Base-by-base conservation (phyloP, 768 basidiomycete genomes). In the Lentinula aciculospora region DNA sequence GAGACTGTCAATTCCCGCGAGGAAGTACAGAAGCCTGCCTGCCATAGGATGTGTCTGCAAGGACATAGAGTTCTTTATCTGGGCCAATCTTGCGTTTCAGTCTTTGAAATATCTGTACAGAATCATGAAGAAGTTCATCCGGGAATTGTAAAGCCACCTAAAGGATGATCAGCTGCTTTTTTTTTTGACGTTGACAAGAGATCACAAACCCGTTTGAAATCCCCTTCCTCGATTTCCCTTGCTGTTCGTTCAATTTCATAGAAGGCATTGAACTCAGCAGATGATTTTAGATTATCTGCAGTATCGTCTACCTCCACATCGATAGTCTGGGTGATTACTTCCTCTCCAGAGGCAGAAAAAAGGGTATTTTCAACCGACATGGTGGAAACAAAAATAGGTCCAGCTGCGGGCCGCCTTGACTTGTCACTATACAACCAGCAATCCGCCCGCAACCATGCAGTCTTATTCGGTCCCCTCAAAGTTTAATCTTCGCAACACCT, bases 41-140 rank as follows among this genome's bases (percentile, higher is more conserved):
- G 72, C 95, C 97, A 70, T 98, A 98, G 3, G 95, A 96, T 21
- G 95, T 98, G 71, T 99, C 96, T 12, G 95, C 96, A n/a, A 98
- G 79, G 4, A 97, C 88, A 68, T 93, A 96, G 23, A 92, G 73
- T 64, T 95, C 88, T 51, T 74, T 74, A 21, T 69, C 70, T 17
- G 51, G 51, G 45, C 77, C 74, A 23, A 84, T 67, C 56, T 65
- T 70, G 1, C 67, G 66, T 66, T 86, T 89, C 34, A 99, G 77
- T 3, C 72, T 67, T 37, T 82, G 78, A 67, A 86, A 94, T 27
- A 98, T 86, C 2, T 86, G 85, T 15, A 98, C 94, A 0, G 93
- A 93, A 62, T 90, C 85, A 29, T 82, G 82, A 12, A 99, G 72
- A 21, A 98, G 81, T 67, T 96, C 92, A 68, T 99, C 97, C 0